phyloP scores from a whole-genome alignment of 108 stramenopile species.

The Pseudonitzschia pungens region DNA sequence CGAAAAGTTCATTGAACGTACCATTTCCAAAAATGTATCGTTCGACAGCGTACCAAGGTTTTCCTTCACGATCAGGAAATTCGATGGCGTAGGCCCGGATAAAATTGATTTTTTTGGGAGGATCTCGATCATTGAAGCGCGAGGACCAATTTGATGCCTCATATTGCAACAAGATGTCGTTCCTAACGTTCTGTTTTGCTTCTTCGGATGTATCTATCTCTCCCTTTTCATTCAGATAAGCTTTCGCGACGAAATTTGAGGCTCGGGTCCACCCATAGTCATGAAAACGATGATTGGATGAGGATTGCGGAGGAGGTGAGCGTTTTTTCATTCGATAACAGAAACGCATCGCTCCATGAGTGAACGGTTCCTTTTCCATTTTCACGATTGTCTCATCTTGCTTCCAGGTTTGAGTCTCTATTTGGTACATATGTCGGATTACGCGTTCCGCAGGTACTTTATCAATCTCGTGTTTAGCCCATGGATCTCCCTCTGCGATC shows the following conservation, averaged over 20 bases:
- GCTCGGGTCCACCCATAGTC: constrained; percentile 74
- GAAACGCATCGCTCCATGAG: constrained; percentile 80
- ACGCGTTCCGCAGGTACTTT: constrained; percentile 71
- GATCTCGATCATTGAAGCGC: constrained; percentile 59
- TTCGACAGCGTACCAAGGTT: constrained; percentile 79
- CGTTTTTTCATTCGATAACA: constrained; percentile 85
- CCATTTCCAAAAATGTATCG: constrained; percentile 70
- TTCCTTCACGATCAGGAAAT: constrained; percentile 61
- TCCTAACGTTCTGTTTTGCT: constrained; percentile 59
- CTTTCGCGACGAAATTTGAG: constrained; percentile 75
- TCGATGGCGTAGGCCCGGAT: constrained; percentile 80
- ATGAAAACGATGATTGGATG: constrained; percentile 74
- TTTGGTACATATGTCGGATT: constrained; percentile 70
- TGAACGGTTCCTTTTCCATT: constrained; percentile 65
- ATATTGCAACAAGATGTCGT: constrained; percentile 76
- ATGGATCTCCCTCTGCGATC: constrained; percentile 60
- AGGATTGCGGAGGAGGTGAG: constrained; percentile 58
- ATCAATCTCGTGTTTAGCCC: constrained; percentile 67
- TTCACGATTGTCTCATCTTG: constrained; percentile 73
- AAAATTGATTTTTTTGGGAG: constrained; percentile 74
- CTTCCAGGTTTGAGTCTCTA: constrained; percentile 50
- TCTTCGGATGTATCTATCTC: constrained; percentile 52
- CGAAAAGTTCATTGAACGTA: not conserved
- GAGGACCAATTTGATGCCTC: constrained; percentile 77
- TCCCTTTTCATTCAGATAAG: constrained; percentile 46